Percentiles rank a stretch among this genome's conserved stretches.
Conservation (phyloP, 129 eudicot species). For the Smallanthus sonchifolius region DNA sequence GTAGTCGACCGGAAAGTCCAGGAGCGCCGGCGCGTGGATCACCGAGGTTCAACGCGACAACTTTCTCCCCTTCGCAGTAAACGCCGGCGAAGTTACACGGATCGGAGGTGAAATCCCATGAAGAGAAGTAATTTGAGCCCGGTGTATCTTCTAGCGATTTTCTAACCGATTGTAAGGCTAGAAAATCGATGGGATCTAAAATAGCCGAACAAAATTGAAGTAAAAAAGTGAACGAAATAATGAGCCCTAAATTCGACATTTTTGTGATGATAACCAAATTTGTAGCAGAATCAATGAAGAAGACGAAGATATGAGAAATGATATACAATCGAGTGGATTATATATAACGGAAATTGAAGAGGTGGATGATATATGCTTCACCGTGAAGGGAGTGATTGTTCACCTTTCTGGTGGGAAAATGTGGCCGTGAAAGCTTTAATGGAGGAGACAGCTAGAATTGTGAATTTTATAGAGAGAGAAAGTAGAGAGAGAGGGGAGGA, state of each 20-base stretch:
- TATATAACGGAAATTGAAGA: background rate
- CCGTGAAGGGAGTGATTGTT: conserved; percentile 39
- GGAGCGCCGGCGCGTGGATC: conserved; percentile 87
- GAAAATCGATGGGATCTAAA: conserved; percentile 71
- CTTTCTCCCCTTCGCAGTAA: conserved; percentile 54
- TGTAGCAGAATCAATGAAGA: background rate
- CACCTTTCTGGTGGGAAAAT: conserved; percentile 33
- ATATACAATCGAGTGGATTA: conserved; percentile 5
- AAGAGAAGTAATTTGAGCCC: conserved; percentile 60
- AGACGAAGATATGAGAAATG: background rate
- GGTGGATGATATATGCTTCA: conserved; percentile 21
- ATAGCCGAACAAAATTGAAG: conserved; percentile 19
- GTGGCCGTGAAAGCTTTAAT: conserved; percentile 58
- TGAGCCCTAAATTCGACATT: background rate
- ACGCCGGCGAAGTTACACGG: conserved; percentile 86
- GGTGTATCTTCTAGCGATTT: conserved; percentile 65
- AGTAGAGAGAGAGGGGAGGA: background rate
- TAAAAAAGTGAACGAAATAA: background rate
- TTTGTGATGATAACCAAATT: background rate
- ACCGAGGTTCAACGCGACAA: conserved; percentile 72
- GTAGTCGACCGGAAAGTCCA: conserved; percentile 60
- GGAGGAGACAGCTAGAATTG: conserved; percentile 32
- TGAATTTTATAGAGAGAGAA: conserved; percentile 7
- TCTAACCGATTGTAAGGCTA: conserved; percentile 61
- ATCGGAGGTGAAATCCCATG: conserved; percentile 92